A percentile compares a stretch with the other conserved stretches of the same genome.
Conservation (phyloP, 176 grass and related monocot genomes). For the Aegilops sharonensis region DNA sequence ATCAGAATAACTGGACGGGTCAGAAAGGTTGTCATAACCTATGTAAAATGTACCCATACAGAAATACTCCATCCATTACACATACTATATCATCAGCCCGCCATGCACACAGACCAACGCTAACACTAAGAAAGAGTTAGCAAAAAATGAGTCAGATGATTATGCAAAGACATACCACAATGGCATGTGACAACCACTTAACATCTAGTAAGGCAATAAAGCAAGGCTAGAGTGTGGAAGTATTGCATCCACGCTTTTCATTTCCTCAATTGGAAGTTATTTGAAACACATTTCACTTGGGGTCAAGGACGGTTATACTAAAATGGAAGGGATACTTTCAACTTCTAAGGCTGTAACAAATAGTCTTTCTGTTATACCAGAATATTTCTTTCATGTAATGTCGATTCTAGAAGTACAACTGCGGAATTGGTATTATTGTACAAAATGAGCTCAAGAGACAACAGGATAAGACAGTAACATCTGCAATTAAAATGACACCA, state of each 20-base stretch:
- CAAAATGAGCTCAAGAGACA: background rate
- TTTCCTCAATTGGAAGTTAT: background rate
- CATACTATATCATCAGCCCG: background rate
- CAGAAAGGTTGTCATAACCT: background rate
- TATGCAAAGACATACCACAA: background rate
- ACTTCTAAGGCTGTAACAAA: background rate
- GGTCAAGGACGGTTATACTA: background rate
- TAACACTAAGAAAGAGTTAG: background rate
- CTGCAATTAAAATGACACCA: background rate
- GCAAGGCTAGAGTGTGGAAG: background rate
- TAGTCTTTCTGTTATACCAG: background rate
- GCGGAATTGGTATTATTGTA: background rate
- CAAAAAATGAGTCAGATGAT: background rate
- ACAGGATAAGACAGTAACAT: background rate
- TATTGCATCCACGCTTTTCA: background rate
- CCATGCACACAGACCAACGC: background rate
- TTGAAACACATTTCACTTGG: background rate
- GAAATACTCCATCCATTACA: background rate
- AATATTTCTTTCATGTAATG: background rate
- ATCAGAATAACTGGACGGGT: slow-evolving; percentile 9
- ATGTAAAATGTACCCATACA: background rate
- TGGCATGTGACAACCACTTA: background rate
- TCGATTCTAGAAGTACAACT: background rate
- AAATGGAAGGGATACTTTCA: background rate
- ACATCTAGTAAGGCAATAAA: background rate